These are phyloP conservation scores for Lepiota venenata DNA, from an alignment of 768 basidiomycete species.

Conservation along the genomic window DNA sequence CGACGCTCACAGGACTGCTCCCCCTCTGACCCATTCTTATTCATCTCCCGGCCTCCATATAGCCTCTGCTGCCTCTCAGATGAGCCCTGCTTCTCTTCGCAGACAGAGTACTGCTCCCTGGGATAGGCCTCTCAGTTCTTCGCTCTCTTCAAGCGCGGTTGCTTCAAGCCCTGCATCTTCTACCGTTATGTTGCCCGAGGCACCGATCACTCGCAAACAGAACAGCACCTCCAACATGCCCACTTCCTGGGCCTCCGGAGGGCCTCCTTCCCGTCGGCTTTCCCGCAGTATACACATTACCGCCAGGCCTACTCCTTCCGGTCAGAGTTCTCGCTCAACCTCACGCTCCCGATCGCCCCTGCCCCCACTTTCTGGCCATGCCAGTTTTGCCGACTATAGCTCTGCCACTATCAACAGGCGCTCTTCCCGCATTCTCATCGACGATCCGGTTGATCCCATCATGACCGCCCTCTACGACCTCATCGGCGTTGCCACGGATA, in stretches of 20 bases:
- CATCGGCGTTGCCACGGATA: slow-evolving; percentile 90
- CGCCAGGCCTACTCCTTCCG: slow-evolving; percentile 61
- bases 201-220: slow-evolving; percentile 63
- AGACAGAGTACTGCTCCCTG: slow-evolving; percentile 63
- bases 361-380: slow-evolving; percentile 63
- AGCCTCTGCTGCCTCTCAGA: slow-evolving; percentile 66
- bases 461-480: slow-evolving; percentile 89
- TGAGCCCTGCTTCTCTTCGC: slow-evolving; percentile 67
- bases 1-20: slow-evolving; percentile 27
- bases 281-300: slow-evolving; percentile 83
- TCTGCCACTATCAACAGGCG: slow-evolving; percentile 59
- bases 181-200: slow-evolving; percentile 58
- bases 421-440: slow-evolving; percentile 78
- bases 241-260: slow-evolving; percentile 53
- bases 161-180: slow-evolving; percentile 62
- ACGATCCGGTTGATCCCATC: slow-evolving; percentile 86
- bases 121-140: slow-evolving; percentile 57
- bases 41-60: slow-evolving; percentile 53
- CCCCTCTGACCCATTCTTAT: slow-evolving; percentile 48
- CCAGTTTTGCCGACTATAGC: slow-evolving; percentile 60
- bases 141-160: slow-evolving; percentile 52
- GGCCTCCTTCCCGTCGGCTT: slow-evolving; percentile 69
- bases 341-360: slow-evolving; percentile 94
- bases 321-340: slow-evolving; percentile 87
- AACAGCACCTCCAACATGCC: slow-evolving; percentile 39